Percentiles rank a stretch among this genome's conserved stretches.
Evolutionary conservation across 805 yeast species (phyloP).

Genomic region (Yarrowia yakushimensis): DNA sequence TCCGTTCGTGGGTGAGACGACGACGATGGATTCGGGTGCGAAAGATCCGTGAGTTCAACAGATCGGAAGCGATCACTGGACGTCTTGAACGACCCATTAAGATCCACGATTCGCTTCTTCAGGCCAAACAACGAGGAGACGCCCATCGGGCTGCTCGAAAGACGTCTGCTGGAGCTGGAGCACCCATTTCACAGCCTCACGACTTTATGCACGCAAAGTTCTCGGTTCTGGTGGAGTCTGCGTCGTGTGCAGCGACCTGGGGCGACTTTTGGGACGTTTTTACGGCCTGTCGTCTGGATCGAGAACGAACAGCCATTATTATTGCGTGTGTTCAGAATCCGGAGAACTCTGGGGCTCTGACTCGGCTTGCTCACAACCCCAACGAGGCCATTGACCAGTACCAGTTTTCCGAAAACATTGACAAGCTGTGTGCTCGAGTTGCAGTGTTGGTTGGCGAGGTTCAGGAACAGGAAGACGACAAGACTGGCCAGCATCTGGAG

Average conservation of each 20-base stretch:
- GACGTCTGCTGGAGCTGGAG: neutral
- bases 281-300: slow-evolving; percentile 16
- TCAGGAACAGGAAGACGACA: neutral
- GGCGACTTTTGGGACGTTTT: slow-evolving; percentile 20
- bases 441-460: neutral
- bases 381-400: slow-evolving; percentile 7
- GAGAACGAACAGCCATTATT: slow-evolving; percentile 1
- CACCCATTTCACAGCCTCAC: neutral
- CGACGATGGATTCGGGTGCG: slow-evolving; percentile 57
- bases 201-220: slow-evolving; percentile 11
- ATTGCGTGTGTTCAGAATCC: neutral
- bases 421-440: slow-evolving; percentile 9
- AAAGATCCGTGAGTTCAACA: neutral
- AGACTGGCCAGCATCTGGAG: neutral
- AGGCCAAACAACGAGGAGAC: slow-evolving; percentile 9
- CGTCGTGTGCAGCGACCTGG: neutral
- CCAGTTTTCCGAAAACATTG: slow-evolving; percentile 21
- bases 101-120: neutral
- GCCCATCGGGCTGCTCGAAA: neutral
- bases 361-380: neutral
- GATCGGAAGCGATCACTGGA: slow-evolving; percentile 6
- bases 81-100: slow-evolving; percentile 4
- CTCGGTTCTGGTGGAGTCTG: neutral
- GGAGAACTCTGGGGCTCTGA: neutral
- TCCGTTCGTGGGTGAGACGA: slow-evolving; percentile 62